These are phyloP conservation scores for Thielaviopsis ethacetica DNA, from an alignment of 2,329 filamentous ascomycete species.

Conservation along the genomic window DNA sequence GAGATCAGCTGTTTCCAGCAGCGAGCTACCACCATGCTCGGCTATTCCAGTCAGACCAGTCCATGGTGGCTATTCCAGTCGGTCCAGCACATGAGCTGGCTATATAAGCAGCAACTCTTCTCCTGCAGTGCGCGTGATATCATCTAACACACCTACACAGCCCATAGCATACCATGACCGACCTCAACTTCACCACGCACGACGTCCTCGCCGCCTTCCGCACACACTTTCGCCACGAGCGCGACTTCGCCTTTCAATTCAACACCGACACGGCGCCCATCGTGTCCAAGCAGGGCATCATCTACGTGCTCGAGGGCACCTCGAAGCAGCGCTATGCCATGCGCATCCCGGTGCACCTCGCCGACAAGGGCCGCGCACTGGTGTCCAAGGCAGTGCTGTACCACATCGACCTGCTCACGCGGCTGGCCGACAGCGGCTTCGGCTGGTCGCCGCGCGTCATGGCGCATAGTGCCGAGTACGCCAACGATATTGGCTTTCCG, in stretches of 20 bases:
- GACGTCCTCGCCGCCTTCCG: neutral
- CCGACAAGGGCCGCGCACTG: neutral
- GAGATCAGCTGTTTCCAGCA: too few relatives aligned
- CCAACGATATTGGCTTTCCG: slow-evolving; percentile 6
- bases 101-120: too few relatives aligned
- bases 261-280: neutral
- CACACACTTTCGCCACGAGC: slow-evolving; percentile 3
- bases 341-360: slow-evolving; percentile 1
- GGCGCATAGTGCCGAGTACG: slow-evolving; percentile 2
- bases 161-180: too few relatives aligned
- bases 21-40: too few relatives aligned
- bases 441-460: slow-evolving; percentile 9
- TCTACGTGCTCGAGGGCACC: slow-evolving; percentile 7
- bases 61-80: too few relatives aligned
- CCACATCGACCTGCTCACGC: neutral
- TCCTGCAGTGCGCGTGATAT: too few relatives aligned
- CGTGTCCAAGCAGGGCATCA: neutral
- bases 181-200: slow-evolving; percentile 10
- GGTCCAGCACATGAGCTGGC: too few relatives aligned
- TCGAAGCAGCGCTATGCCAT: slow-evolving; percentile 4
- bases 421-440: slow-evolving; percentile 8
- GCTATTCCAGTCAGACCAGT: too few relatives aligned
- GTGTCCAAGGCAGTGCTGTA: neutral
- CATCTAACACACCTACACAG: neutral
- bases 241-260: slow-evolving; percentile 2